Base-by-base conservation (phyloP, 2,329 filamentous ascomycete genomes). In the Dactylonectria estremocensis region DNA sequence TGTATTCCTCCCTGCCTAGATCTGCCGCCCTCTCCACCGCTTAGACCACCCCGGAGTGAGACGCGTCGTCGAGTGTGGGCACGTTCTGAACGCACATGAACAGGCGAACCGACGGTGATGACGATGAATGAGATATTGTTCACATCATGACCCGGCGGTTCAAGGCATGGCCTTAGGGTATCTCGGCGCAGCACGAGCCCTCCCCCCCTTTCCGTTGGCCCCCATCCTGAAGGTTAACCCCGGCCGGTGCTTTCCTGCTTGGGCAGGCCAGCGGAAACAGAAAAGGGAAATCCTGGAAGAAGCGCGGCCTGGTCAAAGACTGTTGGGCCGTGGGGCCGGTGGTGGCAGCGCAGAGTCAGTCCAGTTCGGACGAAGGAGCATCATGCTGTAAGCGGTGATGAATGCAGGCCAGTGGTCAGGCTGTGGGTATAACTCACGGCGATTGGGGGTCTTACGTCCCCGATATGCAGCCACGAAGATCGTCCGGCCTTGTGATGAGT, bases 51-150 rank as follows among this genome's bases (percentile, higher is more conserved):
- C 31, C 37, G 40, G 20, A 13, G 48, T 64, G 40, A 64, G 61
- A 59, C 61, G 43, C 18, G 40, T 24, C n/a, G 28, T 48, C 37
- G 20, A 64, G 61, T 37, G 35, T 45, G 54, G 55, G 37, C 46
- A 22, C 35, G 45, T 16, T n/a, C 54, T 40, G 48, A 37, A 24
- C 61, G 52, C 61, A 64, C 54, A 53, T 58, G 33, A 52, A 53
- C 53, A 63, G 48, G 22, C 20, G 20, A 8, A 13, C 43, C 24
- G 24, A 28, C 24, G 24, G 24, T 50, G 49, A n/a, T 16, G 16
- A 53, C 31, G 31, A 53, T 53, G 50, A 37, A 53, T 53, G 50
- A 37, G 31, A 53, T 53, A 28, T 53, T 53, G 50, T 13, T 9
- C 20, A 48, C 33, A 37, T 14, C 50, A n/a, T 53, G 50, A 28